Evolutionary conservation across 2,329 filamentous ascomycete species (phyloP), one percentile per base, ranked within the genome.

Genomic region (Fusarium verticillioides): DNA sequence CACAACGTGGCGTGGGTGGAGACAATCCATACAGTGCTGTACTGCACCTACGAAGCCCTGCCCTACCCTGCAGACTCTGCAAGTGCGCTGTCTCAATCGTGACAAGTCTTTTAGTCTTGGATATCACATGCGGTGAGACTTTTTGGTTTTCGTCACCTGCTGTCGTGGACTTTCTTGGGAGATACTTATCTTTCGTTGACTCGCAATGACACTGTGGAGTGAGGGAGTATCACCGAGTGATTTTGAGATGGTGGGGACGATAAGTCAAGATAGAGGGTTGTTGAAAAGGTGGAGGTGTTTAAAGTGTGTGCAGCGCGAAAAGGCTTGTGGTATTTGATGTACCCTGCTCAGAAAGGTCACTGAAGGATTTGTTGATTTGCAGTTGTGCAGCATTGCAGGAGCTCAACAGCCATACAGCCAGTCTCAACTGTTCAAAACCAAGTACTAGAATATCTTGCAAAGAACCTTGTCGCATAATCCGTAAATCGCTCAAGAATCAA

Each of bases 1-100:
- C 67, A 62, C 58, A 72, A 73, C 74, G 74, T 76, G 74, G 74
- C 67, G 39, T 54, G 50, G 21, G 66, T 70, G 69, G 60, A 70
- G 56, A 47, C 43, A 44, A 46, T 28, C 21, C 39, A 40, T 7
- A 54, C 12, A 58, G 43, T 28, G 0, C 23, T 28, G 43, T 28
- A 0, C 46, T 1, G 19, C 9, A 49, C 44, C 44, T 11, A 54
- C 13, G 58, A 16, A 58, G 36, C 57, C 47, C 64, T 69, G 53
- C 53, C 68, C 57, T 73, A 67, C 66, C 67, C 67, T 70, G 50
- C 30, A 73, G 56, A 61, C 34, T 47, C n/a, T 71, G 46, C 23
- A 30, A 21, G 49, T 54, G 37, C 46, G 61, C 37, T 52, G 53
- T 54, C 54, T 28, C 52, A 56, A 34, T 58, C 39, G 42, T 68